Conservation (phyloP, 2,329 filamentous ascomycete species). For the Fusarium protoensiforme region DNA sequence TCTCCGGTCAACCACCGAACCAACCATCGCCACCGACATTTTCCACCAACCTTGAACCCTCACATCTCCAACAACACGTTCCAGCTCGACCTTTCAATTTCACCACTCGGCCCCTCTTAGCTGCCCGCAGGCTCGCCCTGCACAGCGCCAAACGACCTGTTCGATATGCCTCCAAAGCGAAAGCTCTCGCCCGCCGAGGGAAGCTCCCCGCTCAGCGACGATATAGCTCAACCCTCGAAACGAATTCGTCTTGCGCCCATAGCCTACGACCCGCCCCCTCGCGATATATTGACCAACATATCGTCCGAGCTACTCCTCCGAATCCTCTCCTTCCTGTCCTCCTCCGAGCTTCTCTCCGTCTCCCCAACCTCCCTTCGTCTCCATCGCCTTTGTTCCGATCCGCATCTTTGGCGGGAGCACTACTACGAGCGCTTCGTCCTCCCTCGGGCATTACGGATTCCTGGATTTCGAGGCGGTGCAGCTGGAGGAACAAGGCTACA, state of each 20-base stretch:
- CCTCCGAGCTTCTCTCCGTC: conserved; percentile 72
- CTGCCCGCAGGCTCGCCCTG: conserved; percentile 25
- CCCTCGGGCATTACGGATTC: conserved; percentile 80
- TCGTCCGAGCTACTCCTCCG: conserved; percentile 91
- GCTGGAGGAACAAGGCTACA: conserved; percentile 51
- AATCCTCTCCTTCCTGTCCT: conserved; percentile 81
- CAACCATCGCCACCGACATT: conserved; percentile 41
- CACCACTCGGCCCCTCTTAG: background rate
- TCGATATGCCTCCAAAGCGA: conserved; percentile 41
- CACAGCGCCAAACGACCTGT: background rate
- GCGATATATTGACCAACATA: conserved; percentile 75
- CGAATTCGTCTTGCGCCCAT: conserved; percentile 31
- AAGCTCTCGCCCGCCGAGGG: conserved; percentile 25
- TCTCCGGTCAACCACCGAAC: conserved; percentile 14
- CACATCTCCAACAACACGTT: background rate
- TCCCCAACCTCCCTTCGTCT: conserved; percentile 80
- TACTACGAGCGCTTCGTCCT: conserved; percentile 91
- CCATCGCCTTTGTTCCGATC: conserved; percentile 77
- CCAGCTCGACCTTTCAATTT: background rate
- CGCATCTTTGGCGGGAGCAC: conserved; percentile 88
- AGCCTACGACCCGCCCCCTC: conserved; percentile 21
- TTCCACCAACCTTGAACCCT: conserved; percentile 6
- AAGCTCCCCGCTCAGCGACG: conserved; percentile 8
- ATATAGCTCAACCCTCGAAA: conserved; percentile 32
- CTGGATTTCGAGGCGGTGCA: conserved; percentile 65